Base-by-base conservation (phyloP, 169 alveolate genomes). In the Babesia sp. region DNA sequence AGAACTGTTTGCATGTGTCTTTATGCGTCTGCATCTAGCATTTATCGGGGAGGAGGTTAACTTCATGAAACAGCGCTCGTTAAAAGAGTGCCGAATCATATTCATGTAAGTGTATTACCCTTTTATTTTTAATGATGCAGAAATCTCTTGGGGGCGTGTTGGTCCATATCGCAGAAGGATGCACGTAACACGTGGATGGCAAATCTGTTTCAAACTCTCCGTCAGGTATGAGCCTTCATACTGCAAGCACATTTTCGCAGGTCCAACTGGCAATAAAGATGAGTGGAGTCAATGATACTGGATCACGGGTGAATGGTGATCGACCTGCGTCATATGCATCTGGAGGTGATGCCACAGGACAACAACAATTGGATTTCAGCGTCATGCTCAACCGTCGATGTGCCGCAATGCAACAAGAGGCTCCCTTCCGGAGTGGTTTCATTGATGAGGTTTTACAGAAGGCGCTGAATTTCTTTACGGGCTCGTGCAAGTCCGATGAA, bases 91-190 rank as follows among this genome's bases (percentile, higher is more conserved):
- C 31, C 37, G 79, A 36, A 71, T 46, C 29, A 79, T 79, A 29
- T 79, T 79, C 55, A 51, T 79, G 86, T 77, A 46, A 44, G 73
- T 77, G 54, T 16, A 2, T 37, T 20, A 2, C 12, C 16, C 29
- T 29, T 42, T 16, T 69, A 4, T 31, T 26, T 29, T 18, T 22
- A 7, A 0, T 5, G 4, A n/a, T 24, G 0, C 42, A 77, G 86
- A 14, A 79, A 79, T 34, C 87, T 79, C 29, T 36, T 79, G 11
- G 87, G 87, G 2, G 87, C 87, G 11, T 79, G 87, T 55, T 79
- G 87, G 87, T 79, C 87, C 22, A 70, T 79, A 79, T 79, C 87
- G 87, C 87, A 79, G 41, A 71, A 54, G 36, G 78, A 79, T 8
- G 37, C 59, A 4, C 70, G 87, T 12, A 66, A 70, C 44, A 46